phyloP scores from a whole-genome alignment of 768 basidiomycete genomes.

The Amanita polypyramis region DNA sequence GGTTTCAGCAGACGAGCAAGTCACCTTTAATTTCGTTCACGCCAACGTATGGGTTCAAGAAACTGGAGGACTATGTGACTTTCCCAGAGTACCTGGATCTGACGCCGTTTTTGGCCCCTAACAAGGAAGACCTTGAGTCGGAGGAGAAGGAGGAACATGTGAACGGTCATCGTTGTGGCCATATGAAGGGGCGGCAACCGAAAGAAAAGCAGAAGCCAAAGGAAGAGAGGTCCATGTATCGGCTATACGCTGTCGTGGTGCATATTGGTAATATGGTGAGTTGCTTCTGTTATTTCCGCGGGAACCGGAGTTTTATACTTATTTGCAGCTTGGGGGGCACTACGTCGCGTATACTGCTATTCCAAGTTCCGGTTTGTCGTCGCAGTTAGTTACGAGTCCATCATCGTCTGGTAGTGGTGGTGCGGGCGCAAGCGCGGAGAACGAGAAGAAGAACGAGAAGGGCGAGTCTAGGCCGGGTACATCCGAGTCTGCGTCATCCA shows the following conservation, averaged over 20 bases:
- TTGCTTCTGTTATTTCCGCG: conserved; percentile 10
- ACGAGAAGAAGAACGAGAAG: background rate
- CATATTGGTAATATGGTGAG: conserved; percentile 83
- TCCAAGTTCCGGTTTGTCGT: conserved; percentile 13
- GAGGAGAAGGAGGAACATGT: conserved; percentile 18
- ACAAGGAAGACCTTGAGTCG: conserved; percentile 58
- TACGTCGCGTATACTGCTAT: conserved; percentile 81
- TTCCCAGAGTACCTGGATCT: conserved; percentile 87
- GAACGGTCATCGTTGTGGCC: background rate
- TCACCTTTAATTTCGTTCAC: conserved; percentile 52
- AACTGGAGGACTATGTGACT: conserved; percentile 83
- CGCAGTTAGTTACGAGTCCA: background rate
- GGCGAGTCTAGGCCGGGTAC: conserved; percentile 2
- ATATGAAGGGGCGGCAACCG: conserved; percentile 12
- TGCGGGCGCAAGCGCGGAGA: too few relatives aligned
- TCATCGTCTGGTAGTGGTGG: conserved; percentile 3
- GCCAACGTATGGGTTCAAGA: conserved; percentile 55
- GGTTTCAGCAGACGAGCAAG: conserved; percentile 81
- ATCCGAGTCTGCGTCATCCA: conserved; percentile 4
- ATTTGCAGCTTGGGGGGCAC: conserved; percentile 69
- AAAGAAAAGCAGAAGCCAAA: conserved; percentile 17
- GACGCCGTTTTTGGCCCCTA: conserved; percentile 78
- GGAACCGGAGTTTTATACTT: conserved; percentile 9
- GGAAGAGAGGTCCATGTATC: conserved; percentile 43
- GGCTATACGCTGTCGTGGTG: conserved; percentile 74